Evolutionary conservation across 2,329 filamentous ascomycete species (phyloP).

Genomic region (Neurospora sp.): DNA sequence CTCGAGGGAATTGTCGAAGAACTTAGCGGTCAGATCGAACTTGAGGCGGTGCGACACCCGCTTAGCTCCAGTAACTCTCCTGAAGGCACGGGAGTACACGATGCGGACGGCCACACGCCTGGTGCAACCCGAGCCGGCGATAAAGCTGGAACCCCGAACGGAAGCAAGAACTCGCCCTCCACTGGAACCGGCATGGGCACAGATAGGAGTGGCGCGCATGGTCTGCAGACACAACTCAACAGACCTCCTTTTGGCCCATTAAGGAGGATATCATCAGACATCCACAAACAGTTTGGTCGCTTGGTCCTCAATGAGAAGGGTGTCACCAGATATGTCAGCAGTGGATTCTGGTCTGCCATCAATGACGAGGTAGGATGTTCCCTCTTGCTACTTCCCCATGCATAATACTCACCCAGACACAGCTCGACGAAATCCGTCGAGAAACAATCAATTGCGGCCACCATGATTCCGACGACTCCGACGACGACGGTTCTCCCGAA

Average conservation of each 20-base stretch:
- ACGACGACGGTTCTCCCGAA: constrained; percentile 47
- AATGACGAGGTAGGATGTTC: constrained; percentile 53
- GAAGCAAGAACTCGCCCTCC: constrained; percentile 16
- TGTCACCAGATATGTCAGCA: constrained; percentile 64
- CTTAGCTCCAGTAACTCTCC: constrained; percentile 28
- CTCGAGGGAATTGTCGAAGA: constrained; percentile 69
- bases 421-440: constrained; percentile 37
- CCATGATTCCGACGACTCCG: constrained; percentile 48
- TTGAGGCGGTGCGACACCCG: constrained; percentile 35
- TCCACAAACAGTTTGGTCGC: constrained; percentile 51
- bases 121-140: constrained; percentile 1
- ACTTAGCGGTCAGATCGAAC: constrained; percentile 53
- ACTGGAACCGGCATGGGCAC: constrained; percentile 1
- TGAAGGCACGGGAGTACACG: constrained; percentile 17
- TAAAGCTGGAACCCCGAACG: neutral
- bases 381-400: neutral
- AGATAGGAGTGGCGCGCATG: constrained; percentile 10
- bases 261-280: constrained; percentile 23
- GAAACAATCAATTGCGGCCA: constrained; percentile 40
- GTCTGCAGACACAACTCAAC: constrained; percentile 12
- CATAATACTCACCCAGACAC: neutral
- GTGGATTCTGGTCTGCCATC: constrained; percentile 66
- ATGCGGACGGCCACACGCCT: constrained; percentile 16
- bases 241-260: constrained; percentile 8
- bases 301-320: constrained; percentile 61